These are phyloP conservation scores for Tulasnella calospora DNA, from an alignment of 768 basidiomycete species.

Conservation along the genomic window DNA sequence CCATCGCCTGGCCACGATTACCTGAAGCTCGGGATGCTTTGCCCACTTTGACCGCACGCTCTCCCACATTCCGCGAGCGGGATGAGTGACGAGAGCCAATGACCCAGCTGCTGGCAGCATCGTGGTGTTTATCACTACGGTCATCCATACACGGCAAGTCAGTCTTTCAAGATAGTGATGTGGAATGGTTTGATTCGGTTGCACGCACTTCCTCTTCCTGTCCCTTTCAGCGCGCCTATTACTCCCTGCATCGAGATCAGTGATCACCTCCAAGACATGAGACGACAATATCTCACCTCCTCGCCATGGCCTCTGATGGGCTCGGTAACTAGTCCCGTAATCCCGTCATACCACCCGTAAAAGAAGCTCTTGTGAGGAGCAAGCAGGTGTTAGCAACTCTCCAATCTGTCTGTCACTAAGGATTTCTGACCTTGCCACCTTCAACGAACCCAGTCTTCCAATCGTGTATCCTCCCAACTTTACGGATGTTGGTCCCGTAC, in stretches of 20 bases:
- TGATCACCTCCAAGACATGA: neutral
- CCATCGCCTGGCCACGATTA: slow-evolving; percentile 39
- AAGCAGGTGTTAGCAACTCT: neutral
- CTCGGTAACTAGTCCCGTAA: slow-evolving; percentile 41
- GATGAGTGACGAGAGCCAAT: slow-evolving; percentile 37
- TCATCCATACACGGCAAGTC: neutral
- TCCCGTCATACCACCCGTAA: slow-evolving; percentile 41
- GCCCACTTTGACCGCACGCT: slow-evolving; percentile 36
- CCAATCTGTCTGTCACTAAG: neutral
- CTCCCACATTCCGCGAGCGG: slow-evolving; percentile 41
- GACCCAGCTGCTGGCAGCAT: slow-evolving; percentile 36
- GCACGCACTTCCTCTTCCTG: slow-evolving; percentile 37
- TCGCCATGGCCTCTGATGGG: slow-evolving; percentile 40
- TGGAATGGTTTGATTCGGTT: neutral
- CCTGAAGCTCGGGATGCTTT: slow-evolving; percentile 37
- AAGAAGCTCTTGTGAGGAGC: neutral
- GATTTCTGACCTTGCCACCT: slow-evolving; percentile 42
- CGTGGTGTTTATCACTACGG: slow-evolving; percentile 36
- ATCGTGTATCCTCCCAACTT: slow-evolving; percentile 43
- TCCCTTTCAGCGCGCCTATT: slow-evolving; percentile 39
- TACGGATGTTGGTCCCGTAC: slow-evolving; percentile 44
- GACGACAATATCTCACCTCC: slow-evolving; percentile 33
- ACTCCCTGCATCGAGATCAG: slow-evolving; percentile 33
- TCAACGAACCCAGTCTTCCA: slow-evolving; percentile 46
- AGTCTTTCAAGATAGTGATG: neutral